Evolutionary conservation across 768 basidiomycete species (phyloP).

Genomic region (Phanerodontia chrysosporium): DNA sequence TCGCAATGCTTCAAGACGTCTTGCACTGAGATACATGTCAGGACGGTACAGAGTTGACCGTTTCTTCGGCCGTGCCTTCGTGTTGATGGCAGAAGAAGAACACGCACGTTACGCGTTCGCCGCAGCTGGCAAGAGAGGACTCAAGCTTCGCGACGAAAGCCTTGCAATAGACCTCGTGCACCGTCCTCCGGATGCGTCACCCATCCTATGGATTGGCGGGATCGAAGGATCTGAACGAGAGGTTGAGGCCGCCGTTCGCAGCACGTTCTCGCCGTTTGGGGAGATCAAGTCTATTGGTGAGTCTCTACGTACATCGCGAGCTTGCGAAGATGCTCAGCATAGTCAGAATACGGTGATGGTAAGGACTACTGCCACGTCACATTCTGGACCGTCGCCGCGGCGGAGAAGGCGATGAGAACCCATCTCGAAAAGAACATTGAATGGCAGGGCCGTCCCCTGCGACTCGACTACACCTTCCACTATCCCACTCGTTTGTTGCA

Average conservation of each 20-base stretch:
- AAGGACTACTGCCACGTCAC: not conserved
- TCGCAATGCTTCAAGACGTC: too few relatives aligned
- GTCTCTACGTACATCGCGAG: not conserved
- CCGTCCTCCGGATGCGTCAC: not conserved
- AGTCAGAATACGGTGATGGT: not conserved
- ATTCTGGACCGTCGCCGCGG: not conserved
- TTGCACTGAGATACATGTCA: too few relatives aligned
- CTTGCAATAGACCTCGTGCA: not conserved
- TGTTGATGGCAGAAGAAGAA: not conserved
- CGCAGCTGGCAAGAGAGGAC: not conserved
- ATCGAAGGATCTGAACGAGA: not conserved
- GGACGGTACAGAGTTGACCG: not conserved
- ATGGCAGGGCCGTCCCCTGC: not conserved
- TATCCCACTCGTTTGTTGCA: not conserved
- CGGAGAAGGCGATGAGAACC: not conserved
- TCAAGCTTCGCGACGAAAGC: not conserved
- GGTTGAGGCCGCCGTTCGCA: not conserved
- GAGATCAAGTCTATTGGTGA: not conserved
- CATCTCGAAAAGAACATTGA: not conserved
- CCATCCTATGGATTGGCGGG: not conserved
- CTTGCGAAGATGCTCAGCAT: too few relatives aligned
- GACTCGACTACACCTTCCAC: not conserved
- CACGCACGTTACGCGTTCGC: not conserved
- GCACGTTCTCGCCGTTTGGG: not conserved
- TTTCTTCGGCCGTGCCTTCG: not conserved